phyloP scores from a whole-genome alignment of 345 rosid species.

The Gossypium rotundifolium region DNA sequence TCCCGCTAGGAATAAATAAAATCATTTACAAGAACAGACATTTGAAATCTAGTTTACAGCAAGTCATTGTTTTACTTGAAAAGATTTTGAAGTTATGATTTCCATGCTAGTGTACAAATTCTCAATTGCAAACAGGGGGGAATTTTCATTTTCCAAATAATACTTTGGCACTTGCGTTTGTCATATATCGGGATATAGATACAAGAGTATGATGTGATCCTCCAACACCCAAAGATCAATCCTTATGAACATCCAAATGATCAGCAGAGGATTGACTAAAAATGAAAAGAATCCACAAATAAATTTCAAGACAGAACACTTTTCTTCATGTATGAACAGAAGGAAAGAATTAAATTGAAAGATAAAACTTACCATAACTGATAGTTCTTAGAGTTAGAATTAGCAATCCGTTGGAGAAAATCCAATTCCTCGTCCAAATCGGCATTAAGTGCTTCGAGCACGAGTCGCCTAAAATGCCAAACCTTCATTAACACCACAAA shows the following conservation, averaged over 20 bases:
- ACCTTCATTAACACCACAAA: conserved; percentile 40
- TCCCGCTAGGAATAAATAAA: neutral
- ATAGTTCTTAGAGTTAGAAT: conserved; percentile 71
- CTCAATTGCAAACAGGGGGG: neutral
- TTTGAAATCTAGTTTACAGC: neutral
- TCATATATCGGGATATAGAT: neutral
- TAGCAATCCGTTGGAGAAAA: conserved; percentile 50
- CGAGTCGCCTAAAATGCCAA: conserved; percentile 84
- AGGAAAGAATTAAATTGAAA: neutral
- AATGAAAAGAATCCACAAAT: neutral
- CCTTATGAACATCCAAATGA: neutral
- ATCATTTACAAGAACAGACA: too few relatives aligned
- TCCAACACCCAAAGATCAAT: neutral
- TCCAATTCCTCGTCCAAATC: conserved; percentile 52
- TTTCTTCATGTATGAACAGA: neutral
- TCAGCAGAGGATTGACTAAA: neutral
- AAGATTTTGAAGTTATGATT: neutral
- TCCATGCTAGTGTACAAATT: neutral
- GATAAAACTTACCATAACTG: conserved; percentile 67
- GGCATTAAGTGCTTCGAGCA: conserved; percentile 45
- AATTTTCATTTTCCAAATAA: neutral
- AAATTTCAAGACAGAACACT: neutral
- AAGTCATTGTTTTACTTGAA: neutral
- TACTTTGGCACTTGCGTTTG: neutral
- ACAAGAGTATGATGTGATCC: neutral